Conservation (phyloP, 441 rosid genomes). For the Erodium moschatum region DNA sequence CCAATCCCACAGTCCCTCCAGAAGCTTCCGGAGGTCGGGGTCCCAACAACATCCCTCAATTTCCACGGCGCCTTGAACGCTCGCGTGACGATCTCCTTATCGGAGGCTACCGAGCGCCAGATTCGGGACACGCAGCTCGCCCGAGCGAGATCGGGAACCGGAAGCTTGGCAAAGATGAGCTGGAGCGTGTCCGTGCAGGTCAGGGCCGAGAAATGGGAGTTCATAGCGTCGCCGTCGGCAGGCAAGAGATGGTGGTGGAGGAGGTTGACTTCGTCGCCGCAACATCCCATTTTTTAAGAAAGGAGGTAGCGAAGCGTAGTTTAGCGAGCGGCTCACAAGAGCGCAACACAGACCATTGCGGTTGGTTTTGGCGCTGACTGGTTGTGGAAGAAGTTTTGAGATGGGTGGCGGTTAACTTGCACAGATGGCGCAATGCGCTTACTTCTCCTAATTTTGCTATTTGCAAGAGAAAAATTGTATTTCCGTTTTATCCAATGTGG, state of each 20-base stretch:
- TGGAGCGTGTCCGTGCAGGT: constrained; percentile 52
- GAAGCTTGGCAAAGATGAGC: constrained; percentile 50
- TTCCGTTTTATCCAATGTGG: too few species aligned
- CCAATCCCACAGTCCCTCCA: constrained; percentile 71
- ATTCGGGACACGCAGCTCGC: constrained; percentile 70
- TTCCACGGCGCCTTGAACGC: constrained; percentile 62
- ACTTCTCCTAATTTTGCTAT: too few species aligned
- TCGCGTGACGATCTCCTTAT: constrained; percentile 34
- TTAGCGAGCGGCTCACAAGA: too few species aligned
- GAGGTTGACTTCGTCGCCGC: background rate
- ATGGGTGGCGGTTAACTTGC: too few species aligned
- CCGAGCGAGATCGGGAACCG: constrained; percentile 58
- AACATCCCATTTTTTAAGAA: too few species aligned
- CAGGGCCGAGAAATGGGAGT: constrained; percentile 47
- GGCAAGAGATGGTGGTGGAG: background rate
- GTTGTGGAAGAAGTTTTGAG: too few species aligned
- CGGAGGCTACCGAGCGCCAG: constrained; percentile 54
- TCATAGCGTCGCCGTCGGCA: constrained; percentile 22
- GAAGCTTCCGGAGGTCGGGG: constrained; percentile 44
- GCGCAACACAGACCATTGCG: too few species aligned
- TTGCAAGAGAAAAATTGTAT: too few species aligned
- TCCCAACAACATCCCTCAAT: constrained; percentile 55
- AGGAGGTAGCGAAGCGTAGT: too few species aligned
- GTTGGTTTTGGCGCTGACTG: too few species aligned
- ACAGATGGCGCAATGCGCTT: too few species aligned